A percentile compares a stretch with the other conserved stretches of the same genome.
Conservation (phyloP, 345 rosid species). For the Salix exigua region DNA sequence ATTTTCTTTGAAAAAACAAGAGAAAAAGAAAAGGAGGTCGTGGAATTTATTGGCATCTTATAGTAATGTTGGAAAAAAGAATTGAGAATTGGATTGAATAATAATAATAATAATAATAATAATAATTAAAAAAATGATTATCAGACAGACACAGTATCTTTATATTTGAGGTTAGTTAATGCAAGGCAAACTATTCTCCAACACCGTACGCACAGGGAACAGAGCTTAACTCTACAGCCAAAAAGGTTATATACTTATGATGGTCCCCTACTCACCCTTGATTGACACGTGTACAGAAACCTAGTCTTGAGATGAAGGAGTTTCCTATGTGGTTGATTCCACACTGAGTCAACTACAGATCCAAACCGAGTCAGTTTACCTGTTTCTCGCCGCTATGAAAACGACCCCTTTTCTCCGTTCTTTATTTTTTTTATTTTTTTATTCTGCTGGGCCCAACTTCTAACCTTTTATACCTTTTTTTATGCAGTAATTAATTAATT, state of each 20-base stretch:
- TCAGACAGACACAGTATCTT: not conserved
- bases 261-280: slow-evolving; percentile 14
- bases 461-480: not conserved
- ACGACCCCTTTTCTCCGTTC: not conserved
- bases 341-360: not conserved
- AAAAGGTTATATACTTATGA: not conserved
- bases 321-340: not conserved
- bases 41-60: not conserved
- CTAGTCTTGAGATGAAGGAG: slow-evolving; percentile 15
- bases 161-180: not conserved
- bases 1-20: too few species aligned
- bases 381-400: not conserved
- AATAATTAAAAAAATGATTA: too few species aligned
- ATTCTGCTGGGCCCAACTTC: not conserved
- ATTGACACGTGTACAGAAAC: slow-evolving; percentile 20
- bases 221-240: not conserved
- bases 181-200: not conserved
- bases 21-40: not conserved
- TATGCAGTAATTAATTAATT: too few species aligned
- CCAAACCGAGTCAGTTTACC: not conserved
- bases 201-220: not conserved
- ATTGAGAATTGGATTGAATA: not conserved
- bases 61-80: not conserved
- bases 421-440: too few species aligned
- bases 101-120: not conserved